Evolutionary conservation across 768 basidiomycete genomes (phyloP).

Genomic region (Collybiopsis confluens): DNA sequence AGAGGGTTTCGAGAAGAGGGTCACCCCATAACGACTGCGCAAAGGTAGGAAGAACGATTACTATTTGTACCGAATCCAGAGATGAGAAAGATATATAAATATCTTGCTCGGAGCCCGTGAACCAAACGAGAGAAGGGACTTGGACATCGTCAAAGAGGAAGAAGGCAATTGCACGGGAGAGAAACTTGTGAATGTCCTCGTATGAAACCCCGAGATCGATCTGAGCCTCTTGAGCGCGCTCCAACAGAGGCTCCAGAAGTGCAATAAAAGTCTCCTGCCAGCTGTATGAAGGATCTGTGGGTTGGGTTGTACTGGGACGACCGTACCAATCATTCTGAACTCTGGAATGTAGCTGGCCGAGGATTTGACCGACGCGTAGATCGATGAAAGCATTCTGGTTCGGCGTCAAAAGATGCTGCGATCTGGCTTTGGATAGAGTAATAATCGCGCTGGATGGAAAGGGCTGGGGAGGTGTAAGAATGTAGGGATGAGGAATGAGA

Average conservation of each 20-base stretch:
- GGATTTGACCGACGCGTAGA: conserved; percentile 54
- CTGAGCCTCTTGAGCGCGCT: conserved; percentile 26
- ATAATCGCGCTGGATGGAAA: conserved; percentile 31
- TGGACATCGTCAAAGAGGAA: conserved; percentile 78
- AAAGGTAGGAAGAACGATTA: conserved; percentile 45
- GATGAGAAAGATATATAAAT: conserved; percentile 51
- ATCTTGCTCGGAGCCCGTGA: conserved; percentile 56
- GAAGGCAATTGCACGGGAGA: conserved; percentile 68
- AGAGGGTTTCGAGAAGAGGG: conserved; percentile 66
- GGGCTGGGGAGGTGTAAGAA: conserved; percentile 43
- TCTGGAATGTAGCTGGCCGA: conserved; percentile 57
- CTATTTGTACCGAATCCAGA: conserved; percentile 25
- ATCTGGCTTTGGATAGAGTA: conserved; percentile 35
- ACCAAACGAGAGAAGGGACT: conserved; percentile 62
- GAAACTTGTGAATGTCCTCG: conserved; percentile 39
- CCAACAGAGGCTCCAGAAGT: conserved; percentile 54
- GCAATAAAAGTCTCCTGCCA: conserved; percentile 75
- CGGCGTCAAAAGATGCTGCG: conserved; percentile 27
- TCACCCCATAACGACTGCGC: conserved; percentile 70
- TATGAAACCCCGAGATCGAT: conserved; percentile 27
- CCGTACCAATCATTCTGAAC: conserved; percentile 82
- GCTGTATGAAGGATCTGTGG: conserved; percentile 46
- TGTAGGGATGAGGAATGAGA: conserved; percentile 45
- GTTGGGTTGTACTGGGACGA: conserved; percentile 28
- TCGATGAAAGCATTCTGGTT: conserved; percentile 45